Base-by-base conservation (phyloP, 2,329 filamentous ascomycete species). In the Talaromyces sp. region DNA sequence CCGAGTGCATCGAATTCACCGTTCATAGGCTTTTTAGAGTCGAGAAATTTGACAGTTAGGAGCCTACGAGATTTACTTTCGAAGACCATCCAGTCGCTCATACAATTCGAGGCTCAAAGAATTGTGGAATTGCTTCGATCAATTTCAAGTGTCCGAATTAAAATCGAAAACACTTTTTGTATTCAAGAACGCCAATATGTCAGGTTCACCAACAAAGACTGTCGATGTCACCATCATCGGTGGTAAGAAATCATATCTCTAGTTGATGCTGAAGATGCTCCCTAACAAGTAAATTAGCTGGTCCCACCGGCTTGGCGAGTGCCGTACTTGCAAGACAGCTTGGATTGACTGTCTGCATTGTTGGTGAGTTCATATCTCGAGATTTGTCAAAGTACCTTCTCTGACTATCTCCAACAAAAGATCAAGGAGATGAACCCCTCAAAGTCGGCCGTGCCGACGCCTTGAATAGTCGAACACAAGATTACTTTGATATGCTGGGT, bases 401-500 rank as follows among this genome's bases (percentile, higher is more conserved):
- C 11, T 57, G 16, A 57, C 16, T 9, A 2, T 39, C 54, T 41
- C 3, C 54, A 57, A 37, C 10, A 37, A 57, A n/a, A 60, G 58
- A 60, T 13, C 41, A 49, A n/a, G 37, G 11, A 64, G 62, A 64
- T n/a, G 52, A 41, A 58, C 54, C 62, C 22, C 54, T 64, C 7
- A 35, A 56, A 14, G 24, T 64, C 16, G 62, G 62, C 13, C 41
- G 52, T 41, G 54, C 62, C 24, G 62, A 64, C 39, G 62, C 62
- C 14, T 41, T 64, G 35, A 64, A 64, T 35, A 58, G 52, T 19
- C 52, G 62, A 35, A 58, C 62, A 2, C 62, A 64, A 41, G 52
- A 64, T 27, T 64, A 64, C 22, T 41, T 64, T 37, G 24, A 58
- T 31, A 64, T 64, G 54, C 19, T 64, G 43, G 54, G 62, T 14